These are phyloP conservation scores for Penicillium vulpinum DNA, from an alignment of 2,329 filamentous ascomycete genomes.

Conservation along the genomic window DNA sequence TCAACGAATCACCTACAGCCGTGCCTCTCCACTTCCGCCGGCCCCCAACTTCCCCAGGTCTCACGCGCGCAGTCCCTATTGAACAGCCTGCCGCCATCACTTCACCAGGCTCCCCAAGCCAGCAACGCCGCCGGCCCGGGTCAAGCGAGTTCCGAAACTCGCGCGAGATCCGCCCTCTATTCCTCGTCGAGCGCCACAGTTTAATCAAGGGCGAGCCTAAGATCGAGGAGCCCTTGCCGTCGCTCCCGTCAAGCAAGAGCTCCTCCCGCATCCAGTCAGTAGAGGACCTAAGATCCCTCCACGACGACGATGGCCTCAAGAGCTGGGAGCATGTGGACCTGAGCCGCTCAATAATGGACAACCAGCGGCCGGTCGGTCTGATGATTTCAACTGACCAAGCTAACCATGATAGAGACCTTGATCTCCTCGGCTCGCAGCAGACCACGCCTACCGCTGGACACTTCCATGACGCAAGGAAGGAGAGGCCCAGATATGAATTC, in stretches of 20 bases:
- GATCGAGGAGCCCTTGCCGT: conserved; percentile 47
- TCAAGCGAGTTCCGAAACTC: conserved; percentile 55
- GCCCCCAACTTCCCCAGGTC: conserved; percentile 49
- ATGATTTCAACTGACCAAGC: conserved; percentile 37
- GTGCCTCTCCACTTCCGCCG: conserved; percentile 58
- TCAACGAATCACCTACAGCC: conserved; percentile 52
- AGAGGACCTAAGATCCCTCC: conserved; percentile 39
- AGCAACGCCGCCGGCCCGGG: conserved; percentile 45
- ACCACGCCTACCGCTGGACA: conserved; percentile 66
- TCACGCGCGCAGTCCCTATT: conserved; percentile 44
- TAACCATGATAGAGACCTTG: conserved; percentile 37
- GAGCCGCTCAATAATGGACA: conserved; percentile 23
- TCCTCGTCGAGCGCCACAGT: conserved; percentile 69
- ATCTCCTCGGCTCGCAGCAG: conserved; percentile 63
- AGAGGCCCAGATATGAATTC: conserved; percentile 48
- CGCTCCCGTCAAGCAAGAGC: conserved; percentile 54
- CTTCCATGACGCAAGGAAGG: conserved; percentile 42
- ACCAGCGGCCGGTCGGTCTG: conserved; percentile 29
- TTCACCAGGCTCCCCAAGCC: conserved; percentile 46
- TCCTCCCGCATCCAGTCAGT: conserved; percentile 50
- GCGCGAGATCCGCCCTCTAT: conserved; percentile 76
- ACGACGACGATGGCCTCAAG: conserved; percentile 27
- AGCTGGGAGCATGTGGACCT: conserved; percentile 35
- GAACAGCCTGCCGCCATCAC: conserved; percentile 35
- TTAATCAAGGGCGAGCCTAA: conserved; percentile 43